Base-by-base conservation (phyloP, 495 filamentous ascomycete genomes). In the Penicillium tannophilum region DNA sequence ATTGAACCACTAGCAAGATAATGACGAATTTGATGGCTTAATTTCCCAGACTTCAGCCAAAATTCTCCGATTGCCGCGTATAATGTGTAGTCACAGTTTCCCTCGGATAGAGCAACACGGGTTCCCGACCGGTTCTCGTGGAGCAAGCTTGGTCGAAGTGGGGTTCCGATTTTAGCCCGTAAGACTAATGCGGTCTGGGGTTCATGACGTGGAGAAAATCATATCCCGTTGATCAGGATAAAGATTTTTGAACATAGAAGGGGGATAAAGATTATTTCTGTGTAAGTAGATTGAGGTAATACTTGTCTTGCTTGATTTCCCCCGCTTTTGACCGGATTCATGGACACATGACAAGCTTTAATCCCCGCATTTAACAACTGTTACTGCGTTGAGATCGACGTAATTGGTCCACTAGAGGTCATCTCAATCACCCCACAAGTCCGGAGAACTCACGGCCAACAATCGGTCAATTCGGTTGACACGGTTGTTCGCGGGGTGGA, bases 71-170 rank as follows among this genome's bases (percentile, higher is more conserved):
- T 28, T 28, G 28, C 4, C 6, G 28, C 28, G 28, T 28, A 28
- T 28, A 28, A 2, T 28, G 28, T 28, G 28, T 28, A 28, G 28
- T 28, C 1, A 16, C 17, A 54, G 52, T 54, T 54, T 63, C 52
- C 60, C 60, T 62, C 61, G 61, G 56, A 45, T 56, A 39, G 20
- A 23, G 20, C 23, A 11, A 19, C 11, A 33, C 59, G 52, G 65
- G 53, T 56, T 61, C 60, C 63, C 67, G 70, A 67, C 12, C 50
- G 28, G 52, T 71, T 69, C 62, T 72, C 70, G 68, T 69, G 52
- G 54, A 30, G 41, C 30, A 2, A 52, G 62, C 6, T 26, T 52
- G 62, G 66, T 35, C 55, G 2, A 26, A 53, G 58, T 62, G 59
- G 57, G 59, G 58, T 64, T 63, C 63, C 59, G 66, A 60, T 33